Base-by-base conservation (phyloP, 2,329 filamentous ascomycete species). In the Diaporthe batatas region DNA sequence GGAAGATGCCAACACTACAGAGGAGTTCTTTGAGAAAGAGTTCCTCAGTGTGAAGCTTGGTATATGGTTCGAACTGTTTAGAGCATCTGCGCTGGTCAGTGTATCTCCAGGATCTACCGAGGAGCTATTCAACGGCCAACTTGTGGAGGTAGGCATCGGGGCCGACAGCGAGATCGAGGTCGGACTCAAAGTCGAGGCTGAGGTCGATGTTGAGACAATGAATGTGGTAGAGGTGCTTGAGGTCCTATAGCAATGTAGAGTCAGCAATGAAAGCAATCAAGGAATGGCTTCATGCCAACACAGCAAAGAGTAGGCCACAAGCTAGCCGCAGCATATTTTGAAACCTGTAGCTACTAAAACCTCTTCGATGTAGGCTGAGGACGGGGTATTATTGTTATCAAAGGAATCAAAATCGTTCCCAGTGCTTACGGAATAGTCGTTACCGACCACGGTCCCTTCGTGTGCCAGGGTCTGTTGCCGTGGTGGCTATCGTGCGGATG, bases 41-140 rank as follows among this genome's bases (percentile, higher is more conserved):
- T 70, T 70, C 21, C 34, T 62, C 23, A 70, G 36, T 2, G 68
- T 70, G 34, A 70, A 70, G 32, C 23, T 44, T 29, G 44, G 5
- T 23, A 11, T 16, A 16, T 29, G 10, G 14, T 29, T 47, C 29
- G 68, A 58, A 23, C 12, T 51, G 34, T 70, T 51, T n/a, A 70
- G 8, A 6, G 53, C 54, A 47, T 21, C 42, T 23, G 55, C 68
- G 44, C n/a, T 62, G 42, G 55, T 70, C 11, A 39, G 21, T 42
- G 42, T 39, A 6, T 34, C 16, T 14, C 32, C 55, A 18, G 42
- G 11, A n/a, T 12, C 42, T 18, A 29, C 58, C n/a, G 53, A 49
- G 18, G 54, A 36, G 14, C 11, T 21, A 21, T 44, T 36, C 42
- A 23, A 47, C 4, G n/a, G 16, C 32, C 36, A 10, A 34, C 44